Evolutionary conservation across 352 stramenopile genomes (phyloP).

Genomic region (Globisporangium nagaii): DNA sequence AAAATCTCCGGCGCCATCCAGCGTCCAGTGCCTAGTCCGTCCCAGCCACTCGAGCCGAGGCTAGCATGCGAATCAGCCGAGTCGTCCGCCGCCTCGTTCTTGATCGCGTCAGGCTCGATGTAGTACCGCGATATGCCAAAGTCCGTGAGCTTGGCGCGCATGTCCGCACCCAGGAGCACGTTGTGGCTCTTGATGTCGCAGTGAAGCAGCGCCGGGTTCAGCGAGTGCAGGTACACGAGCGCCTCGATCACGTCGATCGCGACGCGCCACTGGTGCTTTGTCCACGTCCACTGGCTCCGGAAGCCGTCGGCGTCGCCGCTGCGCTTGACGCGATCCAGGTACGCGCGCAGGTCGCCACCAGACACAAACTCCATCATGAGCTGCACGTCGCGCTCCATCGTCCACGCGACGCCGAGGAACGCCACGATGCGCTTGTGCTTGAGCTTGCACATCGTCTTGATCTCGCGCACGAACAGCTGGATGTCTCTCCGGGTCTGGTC

Average conservation of each 20-base stretch:
- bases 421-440: conserved; percentile 13
- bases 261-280: conserved; percentile 29
- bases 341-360: conserved; percentile 8
- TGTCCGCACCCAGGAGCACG: conserved; percentile 25
- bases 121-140: conserved; percentile 42
- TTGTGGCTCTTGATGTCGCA: conserved; percentile 37
- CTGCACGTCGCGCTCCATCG: conserved; percentile 10
- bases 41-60: background rate
- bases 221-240: conserved; percentile 40
- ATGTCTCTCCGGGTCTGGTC: background rate
- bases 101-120: conserved; percentile 7
- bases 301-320: conserved; percentile 11
- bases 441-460: conserved; percentile 6
- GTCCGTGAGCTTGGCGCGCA: conserved; percentile 33
- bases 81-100: background rate
- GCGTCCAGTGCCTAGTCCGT: conserved; percentile 5
- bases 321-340: conserved; percentile 1
- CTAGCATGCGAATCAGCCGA: background rate
- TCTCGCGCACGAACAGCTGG: conserved; percentile 8
- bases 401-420: conserved; percentile 18
- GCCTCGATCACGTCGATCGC: conserved; percentile 42
- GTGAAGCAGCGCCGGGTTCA: conserved; percentile 30
- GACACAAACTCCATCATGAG: conserved; percentile 18
- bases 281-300: conserved; percentile 37
- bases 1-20: conserved; percentile 29